Base-by-base conservation (phyloP, 257 asterid genomes). In the Solanum lycopersicoides region DNA sequence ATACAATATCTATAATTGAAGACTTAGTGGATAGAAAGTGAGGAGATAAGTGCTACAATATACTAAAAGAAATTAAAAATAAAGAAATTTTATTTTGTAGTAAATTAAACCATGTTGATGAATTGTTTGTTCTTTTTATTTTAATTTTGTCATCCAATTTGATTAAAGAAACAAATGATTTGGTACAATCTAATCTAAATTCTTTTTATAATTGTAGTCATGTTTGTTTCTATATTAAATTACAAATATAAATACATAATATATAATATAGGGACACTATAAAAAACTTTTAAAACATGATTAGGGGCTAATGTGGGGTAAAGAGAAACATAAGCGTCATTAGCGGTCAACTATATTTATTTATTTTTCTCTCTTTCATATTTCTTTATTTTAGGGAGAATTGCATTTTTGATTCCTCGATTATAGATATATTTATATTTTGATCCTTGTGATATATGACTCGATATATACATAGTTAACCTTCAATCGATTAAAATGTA, bases 311-410 rank as follows among this genome's bases (percentile, higher is more conserved):
- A 47, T 80, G 85, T 80, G 20, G 69, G 85, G 85, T 80, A 80
- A 80, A 47, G 85, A 80, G 85, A 80, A 80, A 80, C 85, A 80
- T 80, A 47, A 80, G 85, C 85, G 85, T 80, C 85, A 80, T 80
- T 80, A 80, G 44, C 85, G 85, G 85, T 80, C 85, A 50, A 39
- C 28, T 47, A 16, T 44, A 18, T 4, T 25, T 37, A 63, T 25
- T 23, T 83, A 63, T 74, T n/a, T n/a, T 32, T 34, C 21, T 80
- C 59, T 50, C 39, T 47, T 30, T 42, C 84, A 28, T 79, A 12
- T 47, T 80, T 30, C 30, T 18, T 50, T 47, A 30, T 16, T 18
- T 50, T 47, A 74, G 0, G 30, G 10, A 37, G 50, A 74, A 74
- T 21, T 37, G 3, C 82, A 74, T 5, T 37, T 73, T 74, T 74